Evolutionary conservation across 306 rosid genomes (phyloP), one percentile per base, ranked within the genome.

Genomic region (Prunus mira): DNA sequence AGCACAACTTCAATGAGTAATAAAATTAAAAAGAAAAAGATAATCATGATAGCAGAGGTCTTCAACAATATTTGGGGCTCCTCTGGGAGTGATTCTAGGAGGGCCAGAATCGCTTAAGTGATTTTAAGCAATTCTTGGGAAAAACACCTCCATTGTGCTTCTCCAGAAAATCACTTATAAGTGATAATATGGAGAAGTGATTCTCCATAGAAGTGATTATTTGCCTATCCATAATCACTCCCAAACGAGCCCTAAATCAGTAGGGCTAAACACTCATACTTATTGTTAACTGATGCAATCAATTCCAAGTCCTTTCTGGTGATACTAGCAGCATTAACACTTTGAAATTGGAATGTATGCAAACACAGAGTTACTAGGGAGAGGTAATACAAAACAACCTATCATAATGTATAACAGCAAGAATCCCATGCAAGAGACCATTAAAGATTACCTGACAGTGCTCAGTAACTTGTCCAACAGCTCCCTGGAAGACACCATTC

Each of bases 381-480:
- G 11, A 63, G 13, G 67, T 28, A 63, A 63, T 13, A 14, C 43
- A 28, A 30, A 61, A 50, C 45, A 73, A 73, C 51, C 32, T 18
- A 56, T 52, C 56, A 55, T 20, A 32, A 55, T 0, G 6, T 32
- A 28, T 15, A 41, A 13, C 56, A 57, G 58, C 34, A 12, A 65
- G 43, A 65, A 67, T 18, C 30, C 50, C 51, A 41, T 57, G 32
- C 12, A 32, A 17, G 60, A 65, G 38, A 41, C 57, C n/a, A 50
- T 74, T 55, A 63, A 28, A 25, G 25, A 25, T 72, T 76, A 89
- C 93, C 90, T 86, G 80, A 76, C 78, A 43, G 62, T 25, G 49
- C 50, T 79, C 79, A 58, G 79, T 67, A 83, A 79, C 82, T 38
- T 65, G 76, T 47, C 78, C 87, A 51, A 60, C 80, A 78, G 73